Base-by-base conservation (phyloP, 2,329 filamentous ascomycete species). In the Byssochlamys sp. region DNA sequence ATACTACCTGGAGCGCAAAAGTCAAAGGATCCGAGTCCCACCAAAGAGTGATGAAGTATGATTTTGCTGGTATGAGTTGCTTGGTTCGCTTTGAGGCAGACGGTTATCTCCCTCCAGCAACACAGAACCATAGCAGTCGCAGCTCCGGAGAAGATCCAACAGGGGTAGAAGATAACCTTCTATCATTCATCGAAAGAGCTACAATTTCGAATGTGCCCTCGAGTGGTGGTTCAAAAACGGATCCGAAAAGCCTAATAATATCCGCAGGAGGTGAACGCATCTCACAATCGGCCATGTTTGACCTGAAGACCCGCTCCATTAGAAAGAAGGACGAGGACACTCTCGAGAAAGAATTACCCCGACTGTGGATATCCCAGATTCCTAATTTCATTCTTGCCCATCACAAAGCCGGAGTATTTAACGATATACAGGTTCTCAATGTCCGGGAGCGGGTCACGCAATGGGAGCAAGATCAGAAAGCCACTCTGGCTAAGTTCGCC, bases 1-100 rank as follows among this genome's bases (percentile, higher is more conserved):
- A 88, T 64, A 89, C 87, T 0, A 82, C 77, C 0, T 89, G 85
- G 85, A 79, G 81, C 9, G 10, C 63, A 0, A 77, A 76, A 0
- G 79, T 84, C 0, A 77, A 75, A 52, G 75, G 76, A 0, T 88
- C 85, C 0, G 71, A 70, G 1, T 83, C 82, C 0, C 84, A 89
- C 59, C 85, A 89, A 64, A 77, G 85, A 1, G 65, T 89, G 6
- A 63, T 89, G 0, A 69, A 71, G 2, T 89, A 88, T 60, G 59
- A 71, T 0, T 82, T 89, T 62, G 83, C 75, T 0, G 80, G 74
- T 0, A 64, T 85, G 10, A 69, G 70, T 0, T 76, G 78, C 53
- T 59, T 85, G 2, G 69, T 87, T 0, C 78, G 84, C 0, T 84
- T 79, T 53, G 82, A 84, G 65, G 75, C 72, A 0, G 84, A 88